These are phyloP conservation scores for Phycomyces blakesleeanus DNA, from an alignment of 192 early-diverging fungal species.

Conservation along the genomic window DNA sequence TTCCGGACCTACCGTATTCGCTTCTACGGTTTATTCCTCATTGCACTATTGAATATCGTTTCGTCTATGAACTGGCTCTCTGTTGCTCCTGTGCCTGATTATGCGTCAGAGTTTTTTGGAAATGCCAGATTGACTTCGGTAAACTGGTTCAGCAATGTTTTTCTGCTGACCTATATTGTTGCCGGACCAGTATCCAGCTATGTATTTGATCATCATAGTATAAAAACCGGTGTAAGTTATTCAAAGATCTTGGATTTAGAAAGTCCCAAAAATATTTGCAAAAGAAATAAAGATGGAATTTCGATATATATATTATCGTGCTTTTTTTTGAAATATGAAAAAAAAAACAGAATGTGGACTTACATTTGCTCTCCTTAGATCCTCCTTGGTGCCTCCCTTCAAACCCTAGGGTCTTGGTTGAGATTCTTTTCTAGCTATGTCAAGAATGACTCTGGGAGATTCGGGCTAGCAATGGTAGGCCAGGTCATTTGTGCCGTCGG, in stretches of 20 bases:
- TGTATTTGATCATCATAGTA: constrained; percentile 40
- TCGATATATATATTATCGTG: no score
- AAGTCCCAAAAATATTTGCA: no score
- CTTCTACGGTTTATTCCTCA: constrained; percentile 43
- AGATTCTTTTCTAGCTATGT: constrained; percentile 43
- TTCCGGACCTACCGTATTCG: constrained; percentile 39
- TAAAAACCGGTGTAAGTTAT: constrained; percentile 34
- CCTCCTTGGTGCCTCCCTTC: constrained; percentile 39
- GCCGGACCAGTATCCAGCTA: constrained; percentile 41
- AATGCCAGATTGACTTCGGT: constrained; percentile 25
- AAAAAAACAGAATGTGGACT: background rate
- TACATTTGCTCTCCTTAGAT: constrained; percentile 16
- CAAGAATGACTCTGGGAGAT: constrained; percentile 27
- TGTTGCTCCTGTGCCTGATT: constrained; percentile 40
- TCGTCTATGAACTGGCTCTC: constrained; percentile 45
- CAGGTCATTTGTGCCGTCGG: constrained; percentile 48
- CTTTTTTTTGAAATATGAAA: background rate
- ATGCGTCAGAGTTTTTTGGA: constrained; percentile 35
- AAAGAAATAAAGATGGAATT: no score
- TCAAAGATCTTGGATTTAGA: background rate
- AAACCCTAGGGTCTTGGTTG: constrained; percentile 43
- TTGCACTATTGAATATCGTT: constrained; percentile 40
- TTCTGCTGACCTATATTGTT: constrained; percentile 42
- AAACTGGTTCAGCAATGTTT: constrained; percentile 44
- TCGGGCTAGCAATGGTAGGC: constrained; percentile 43